These are phyloP conservation scores for Nemania sp. DNA, from an alignment of 2,329 filamentous ascomycete genomes.

Conservation along the genomic window DNA sequence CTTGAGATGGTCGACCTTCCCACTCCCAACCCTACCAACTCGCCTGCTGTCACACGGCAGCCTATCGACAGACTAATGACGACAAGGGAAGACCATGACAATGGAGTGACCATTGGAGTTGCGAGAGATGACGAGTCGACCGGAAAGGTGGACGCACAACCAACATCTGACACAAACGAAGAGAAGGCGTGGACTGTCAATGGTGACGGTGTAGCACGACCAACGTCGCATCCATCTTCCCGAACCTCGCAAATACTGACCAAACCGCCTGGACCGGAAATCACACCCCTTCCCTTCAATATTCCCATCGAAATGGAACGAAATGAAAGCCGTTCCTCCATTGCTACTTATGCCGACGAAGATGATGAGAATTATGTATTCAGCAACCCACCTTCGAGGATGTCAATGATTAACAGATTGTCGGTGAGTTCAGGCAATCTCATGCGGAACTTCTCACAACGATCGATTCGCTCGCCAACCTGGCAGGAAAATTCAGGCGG, in stretches of 20 bases:
- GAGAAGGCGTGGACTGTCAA: conserved; percentile 42
- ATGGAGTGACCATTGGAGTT: conserved; percentile 58
- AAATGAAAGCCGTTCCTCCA: conserved; percentile 61
- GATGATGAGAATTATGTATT: conserved; percentile 45
- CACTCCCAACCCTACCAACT: conserved; percentile 35
- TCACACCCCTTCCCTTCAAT: conserved; percentile 69
- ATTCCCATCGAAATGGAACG: conserved; percentile 49
- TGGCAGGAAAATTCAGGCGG: conserved; percentile 32
- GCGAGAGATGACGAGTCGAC: conserved; percentile 53
- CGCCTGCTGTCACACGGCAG: conserved; percentile 23
- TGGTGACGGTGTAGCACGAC: conserved; percentile 39
- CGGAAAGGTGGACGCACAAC: conserved; percentile 23
- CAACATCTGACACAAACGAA: conserved; percentile 36
- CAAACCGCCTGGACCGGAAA: conserved; percentile 52
- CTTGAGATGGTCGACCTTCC: conserved; percentile 62
- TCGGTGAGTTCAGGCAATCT: conserved; percentile 54
- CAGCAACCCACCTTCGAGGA: conserved; percentile 43
- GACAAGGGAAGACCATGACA: conserved; percentile 47
- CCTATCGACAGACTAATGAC: conserved; percentile 46
- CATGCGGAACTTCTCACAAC: conserved; percentile 51
- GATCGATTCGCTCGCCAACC: conserved; percentile 36
- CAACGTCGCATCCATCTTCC: conserved; percentile 35
- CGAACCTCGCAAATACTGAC: conserved; percentile 40
- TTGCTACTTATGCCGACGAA: conserved; percentile 70
- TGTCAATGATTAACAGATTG: conserved; percentile 50